Base-by-base conservation (phyloP, 1,284 basidiomycete genomes). In the Ustilago shanxiensis region DNA sequence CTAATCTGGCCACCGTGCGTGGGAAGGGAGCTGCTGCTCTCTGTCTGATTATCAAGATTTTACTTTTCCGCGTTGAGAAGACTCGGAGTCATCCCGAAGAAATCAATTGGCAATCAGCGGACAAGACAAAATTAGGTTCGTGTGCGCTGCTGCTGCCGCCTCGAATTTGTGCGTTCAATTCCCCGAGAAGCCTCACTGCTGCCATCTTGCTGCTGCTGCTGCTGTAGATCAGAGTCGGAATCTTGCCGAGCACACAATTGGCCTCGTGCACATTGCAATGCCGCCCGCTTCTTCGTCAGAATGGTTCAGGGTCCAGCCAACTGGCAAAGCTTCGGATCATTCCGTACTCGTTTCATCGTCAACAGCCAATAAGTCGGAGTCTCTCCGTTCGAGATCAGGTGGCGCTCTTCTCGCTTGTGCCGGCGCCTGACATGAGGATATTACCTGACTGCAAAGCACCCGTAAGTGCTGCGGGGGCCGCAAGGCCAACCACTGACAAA, bases 1-100 rank as follows among this genome's bases (percentile, higher is more conserved):
- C 47, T 49, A 14, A 49, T 49, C 4, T 49, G 57, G 57, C 41
- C 31, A 59, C 57, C 57, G 57, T 59, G 47, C 57, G 31, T 47
- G 28, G 14, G 28, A 22, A 33, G 16, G 14, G 35, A n/a, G n/a
- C n/a, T n/a, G n/a, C 16, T 45, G 8, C 29, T 11, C 14, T 29
- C 22, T 47, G 44, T 16, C 49, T 39, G 58, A 60, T 61, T 68
- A 58, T 52, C 51, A 69, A 59, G 55, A 58, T 59, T 53, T 51
- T 54, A 7, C 35, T 37, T 14, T 37, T 33, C 11, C 44, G 11
- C 37, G 35, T 14, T 37, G 24, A 33, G 24, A 45, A 37, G 20
- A 24, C 47, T 72, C 69, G 69, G 68, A 71, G 68, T 71, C 68
- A 71, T 66, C 39, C 62, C 58, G 66, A 37, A 54, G 26, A 28